Percentiles rank a stretch among this genome's conserved stretches.
phyloP scores from a whole-genome alignment of 2,329 filamentous ascomycete genomes.

The Alternaria viburni region DNA sequence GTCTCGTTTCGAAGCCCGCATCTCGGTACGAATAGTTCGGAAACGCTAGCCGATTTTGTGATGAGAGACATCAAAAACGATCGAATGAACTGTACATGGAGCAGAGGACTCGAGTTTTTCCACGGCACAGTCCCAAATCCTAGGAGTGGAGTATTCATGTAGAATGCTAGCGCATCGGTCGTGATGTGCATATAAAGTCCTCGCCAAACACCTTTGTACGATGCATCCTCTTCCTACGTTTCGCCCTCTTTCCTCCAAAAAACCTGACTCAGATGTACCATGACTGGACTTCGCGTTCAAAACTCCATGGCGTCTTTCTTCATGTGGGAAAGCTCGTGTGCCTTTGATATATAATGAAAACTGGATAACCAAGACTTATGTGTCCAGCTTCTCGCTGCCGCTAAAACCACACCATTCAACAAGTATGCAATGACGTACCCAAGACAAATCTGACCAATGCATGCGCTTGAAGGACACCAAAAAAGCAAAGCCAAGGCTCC shows the following conservation, averaged over 20 bases:
- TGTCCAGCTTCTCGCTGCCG: not conserved
- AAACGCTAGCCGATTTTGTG: accelerated
- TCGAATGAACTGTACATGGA: not conserved
- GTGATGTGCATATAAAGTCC: not conserved
- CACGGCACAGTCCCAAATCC: accelerated
- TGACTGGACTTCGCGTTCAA: too few species aligned
- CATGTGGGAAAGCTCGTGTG: not conserved
- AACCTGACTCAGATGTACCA: too few species aligned
- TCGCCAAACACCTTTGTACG: accelerated
- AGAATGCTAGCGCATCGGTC: not conserved
- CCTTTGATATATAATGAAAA: not conserved
- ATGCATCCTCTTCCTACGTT: not conserved
- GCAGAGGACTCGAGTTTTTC: not conserved
- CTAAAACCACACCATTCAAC: not conserved
- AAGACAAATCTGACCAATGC: not conserved
- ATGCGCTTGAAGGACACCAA: not conserved
- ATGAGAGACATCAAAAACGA: not conserved
- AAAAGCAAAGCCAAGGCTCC: not conserved
- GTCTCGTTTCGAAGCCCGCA: not conserved
- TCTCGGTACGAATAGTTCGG: not conserved
- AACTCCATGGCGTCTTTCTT: too few species aligned
- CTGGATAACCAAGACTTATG: not conserved
- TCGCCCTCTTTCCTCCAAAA: too few species aligned
- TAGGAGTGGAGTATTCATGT: not conserved
- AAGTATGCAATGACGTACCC: not conserved